Conservation (phyloP, 257 asterid genomes). For the Salvia rosmarinus region DNA sequence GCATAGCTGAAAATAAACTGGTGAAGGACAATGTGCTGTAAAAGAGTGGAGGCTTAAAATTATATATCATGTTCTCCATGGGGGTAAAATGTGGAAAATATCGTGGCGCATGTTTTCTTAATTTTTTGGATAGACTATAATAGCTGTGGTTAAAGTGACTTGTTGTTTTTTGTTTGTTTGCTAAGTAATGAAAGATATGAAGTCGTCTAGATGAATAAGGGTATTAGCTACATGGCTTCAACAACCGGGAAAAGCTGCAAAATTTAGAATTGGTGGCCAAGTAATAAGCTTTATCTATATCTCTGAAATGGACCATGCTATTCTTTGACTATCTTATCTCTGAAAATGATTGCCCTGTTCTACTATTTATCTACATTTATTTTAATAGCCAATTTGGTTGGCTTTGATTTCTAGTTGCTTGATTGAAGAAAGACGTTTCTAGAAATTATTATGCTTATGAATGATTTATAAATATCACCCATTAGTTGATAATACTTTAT, state of each 20-base stretch:
- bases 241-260: too few species aligned
- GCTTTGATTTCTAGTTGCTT: too few species aligned
- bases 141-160: neutral
- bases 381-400: too few species aligned
- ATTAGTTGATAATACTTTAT: neutral
- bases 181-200: neutral
- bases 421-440: too few species aligned
- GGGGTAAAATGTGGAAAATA: conserved; percentile 9
- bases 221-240: too few species aligned
- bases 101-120: neutral
- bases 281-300: neutral
- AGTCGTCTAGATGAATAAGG: neutral
- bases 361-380: neutral
- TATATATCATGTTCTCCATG: neutral
- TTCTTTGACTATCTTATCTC: neutral
- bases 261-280: too few species aligned
- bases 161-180: conserved; percentile 2
- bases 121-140: neutral
- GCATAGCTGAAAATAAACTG: neutral
- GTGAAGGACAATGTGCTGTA: neutral
- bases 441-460: too few species aligned
- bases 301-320: neutral
- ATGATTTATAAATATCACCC: too few species aligned
- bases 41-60: neutral
- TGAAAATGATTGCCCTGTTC: neutral